Evolutionary conservation across 2,329 filamentous ascomycete genomes (phyloP), one percentile per base, ranked within the genome.

Genomic region (Colletotrichum sp.): DNA sequence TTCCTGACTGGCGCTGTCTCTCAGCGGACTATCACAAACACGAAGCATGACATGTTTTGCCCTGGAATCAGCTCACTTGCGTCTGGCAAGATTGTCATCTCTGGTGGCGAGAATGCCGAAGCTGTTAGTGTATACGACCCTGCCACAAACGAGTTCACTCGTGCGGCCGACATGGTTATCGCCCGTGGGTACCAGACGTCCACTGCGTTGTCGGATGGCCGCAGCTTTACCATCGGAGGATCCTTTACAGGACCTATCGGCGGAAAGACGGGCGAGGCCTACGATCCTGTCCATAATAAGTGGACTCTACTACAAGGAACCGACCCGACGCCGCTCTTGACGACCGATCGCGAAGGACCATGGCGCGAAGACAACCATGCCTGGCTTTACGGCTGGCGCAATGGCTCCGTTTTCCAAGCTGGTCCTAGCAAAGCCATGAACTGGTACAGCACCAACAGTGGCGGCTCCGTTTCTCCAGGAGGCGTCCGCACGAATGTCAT

Each of bases 181-280:
- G 76, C 81, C 4, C 86, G 89, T 29, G 88, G 88, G 5, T 90
- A 91, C 69, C 90, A 92, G 63, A 80, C 88, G 0, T 85, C 86
- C 0, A 81, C 86, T 0, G 89, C 86, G 0, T 77, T 86, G 0
- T 88, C 88, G 0, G 85, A 90, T 70, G 90, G 90, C 6, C 82
- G 85, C 0, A 84, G 91, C 29, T 92, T 92, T 79, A 86, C 84
- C 12, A 90, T 92, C 51, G 90, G 90, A n/a, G 90, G 90, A 5
- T 89, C 87, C 0, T 84, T 79, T 75, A 87, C 84, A 15, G 90
- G 90, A 21, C 85, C 82, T 0, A 70, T 77, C 5, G 84, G 86
- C 31, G 83, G 83, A 29, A 92, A 91, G 82, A 86, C 90, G 67
- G 90, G 88, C 54, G 90, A 92, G 76, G 79, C 90, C 16, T 91